Evolutionary conservation across 805 yeast species (phyloP).

Genomic region (Metschnikowia kunwiensis): DNA sequence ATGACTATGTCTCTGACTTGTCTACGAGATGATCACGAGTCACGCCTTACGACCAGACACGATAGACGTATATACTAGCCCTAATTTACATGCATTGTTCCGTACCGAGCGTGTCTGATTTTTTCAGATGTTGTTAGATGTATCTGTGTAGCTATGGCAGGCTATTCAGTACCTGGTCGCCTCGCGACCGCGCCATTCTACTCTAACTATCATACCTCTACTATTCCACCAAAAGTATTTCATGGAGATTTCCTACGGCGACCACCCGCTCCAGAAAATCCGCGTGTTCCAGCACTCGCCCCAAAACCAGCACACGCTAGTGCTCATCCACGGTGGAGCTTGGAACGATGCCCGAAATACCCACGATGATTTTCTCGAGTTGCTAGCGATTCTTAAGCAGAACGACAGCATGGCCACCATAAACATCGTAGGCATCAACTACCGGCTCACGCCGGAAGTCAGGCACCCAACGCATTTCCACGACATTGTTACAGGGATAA

Average conservation of each 20-base stretch:
- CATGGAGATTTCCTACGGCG: conserved; percentile 27
- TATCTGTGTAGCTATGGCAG: too few relatives aligned
- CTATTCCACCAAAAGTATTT: too few relatives aligned
- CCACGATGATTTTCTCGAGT: conserved; percentile 46
- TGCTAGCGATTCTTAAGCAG: conserved; percentile 21
- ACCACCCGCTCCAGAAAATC: conserved; percentile 30
- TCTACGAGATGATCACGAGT: too few relatives aligned
- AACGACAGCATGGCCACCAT: neutral
- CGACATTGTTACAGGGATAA: conserved; percentile 52
- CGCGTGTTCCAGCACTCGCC: conserved; percentile 24
- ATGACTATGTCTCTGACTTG: too few relatives aligned
- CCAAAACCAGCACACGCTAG: conserved; percentile 27
- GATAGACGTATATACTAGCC: too few relatives aligned
- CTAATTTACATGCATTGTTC: too few relatives aligned
- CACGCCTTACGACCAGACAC: too few relatives aligned
- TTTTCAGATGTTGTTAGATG: too few relatives aligned
- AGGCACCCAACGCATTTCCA: conserved; percentile 58
- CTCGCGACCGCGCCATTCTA: too few relatives aligned
- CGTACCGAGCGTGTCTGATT: too few relatives aligned
- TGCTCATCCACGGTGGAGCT: conserved; percentile 85
- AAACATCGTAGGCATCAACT: conserved; percentile 45
- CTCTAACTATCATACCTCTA: too few relatives aligned
- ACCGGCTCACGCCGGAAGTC: conserved; percentile 61
- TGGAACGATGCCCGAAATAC: conserved; percentile 76
- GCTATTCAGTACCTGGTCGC: too few relatives aligned